Percentiles rank a stretch among this genome's conserved stretches.
phyloP scores from a whole-genome alignment of 768 basidiomycete species.

The Lactarius tabidus region DNA sequence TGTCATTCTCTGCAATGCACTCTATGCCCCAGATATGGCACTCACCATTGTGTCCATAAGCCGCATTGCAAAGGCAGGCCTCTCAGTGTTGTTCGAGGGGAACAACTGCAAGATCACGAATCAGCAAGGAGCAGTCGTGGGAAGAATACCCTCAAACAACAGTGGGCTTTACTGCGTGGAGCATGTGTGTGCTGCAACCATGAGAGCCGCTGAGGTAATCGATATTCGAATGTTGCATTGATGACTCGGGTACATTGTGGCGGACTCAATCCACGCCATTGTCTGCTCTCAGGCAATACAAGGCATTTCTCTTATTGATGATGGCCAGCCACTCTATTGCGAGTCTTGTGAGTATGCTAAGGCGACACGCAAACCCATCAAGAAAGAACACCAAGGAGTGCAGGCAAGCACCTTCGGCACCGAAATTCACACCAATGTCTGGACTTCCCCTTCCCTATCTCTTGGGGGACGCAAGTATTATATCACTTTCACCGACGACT shows the following conservation, averaged over 20 bases:
- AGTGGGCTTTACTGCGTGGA: no score
- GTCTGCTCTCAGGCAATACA: neutral
- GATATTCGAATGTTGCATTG: neutral
- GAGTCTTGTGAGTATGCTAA: no score
- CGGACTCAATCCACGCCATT: neutral
- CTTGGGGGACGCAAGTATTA: no score
- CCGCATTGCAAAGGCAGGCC: neutral
- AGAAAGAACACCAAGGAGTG: neutral
- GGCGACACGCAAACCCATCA: neutral
- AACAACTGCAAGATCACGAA: no score
- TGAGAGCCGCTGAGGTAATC: neutral
- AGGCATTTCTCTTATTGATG: neutral
- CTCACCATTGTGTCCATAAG: neutral
- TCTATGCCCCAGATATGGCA: neutral
- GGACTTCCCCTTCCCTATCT: no score
- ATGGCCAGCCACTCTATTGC: neutral
- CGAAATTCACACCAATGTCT: no score
- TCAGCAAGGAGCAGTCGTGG: no score
- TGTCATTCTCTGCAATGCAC: neutral
- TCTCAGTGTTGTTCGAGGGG: no score
- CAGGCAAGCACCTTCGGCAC: neutral
- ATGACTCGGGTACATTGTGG: neutral
- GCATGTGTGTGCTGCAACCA: no score
- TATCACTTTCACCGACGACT: no score
- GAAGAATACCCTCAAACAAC: no score